These are phyloP conservation scores for Vachellia pachyceras DNA, from an alignment of 306 rosid genomes.

Conservation along the genomic window DNA sequence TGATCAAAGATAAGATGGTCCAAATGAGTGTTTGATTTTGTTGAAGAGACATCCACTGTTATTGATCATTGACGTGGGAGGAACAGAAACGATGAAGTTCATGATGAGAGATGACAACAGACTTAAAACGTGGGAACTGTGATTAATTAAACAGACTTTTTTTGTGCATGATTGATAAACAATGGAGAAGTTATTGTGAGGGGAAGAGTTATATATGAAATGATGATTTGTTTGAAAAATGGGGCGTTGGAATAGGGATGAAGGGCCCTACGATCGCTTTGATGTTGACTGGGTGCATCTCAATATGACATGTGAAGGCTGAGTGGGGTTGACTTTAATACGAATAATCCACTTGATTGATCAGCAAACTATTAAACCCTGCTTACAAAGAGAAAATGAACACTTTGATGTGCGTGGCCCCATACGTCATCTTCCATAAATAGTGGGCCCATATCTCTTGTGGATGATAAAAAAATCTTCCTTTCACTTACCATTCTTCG, in stretches of 20 bases:
- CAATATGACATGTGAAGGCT: neutral
- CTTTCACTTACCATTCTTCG: no score
- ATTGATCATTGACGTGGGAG: neutral
- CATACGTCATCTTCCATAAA: neutral
- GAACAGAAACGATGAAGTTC: neutral
- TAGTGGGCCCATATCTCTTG: neutral
- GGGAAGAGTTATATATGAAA: neutral
- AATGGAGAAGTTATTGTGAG: neutral
- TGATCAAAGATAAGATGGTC: neutral
- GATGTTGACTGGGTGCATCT: neutral
- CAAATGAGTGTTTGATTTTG: neutral
- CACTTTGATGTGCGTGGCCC: neutral
- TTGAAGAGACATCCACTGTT: neutral
- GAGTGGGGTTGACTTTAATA: neutral
- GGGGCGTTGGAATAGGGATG: neutral
- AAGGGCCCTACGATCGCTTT: neutral
- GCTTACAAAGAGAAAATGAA: neutral
- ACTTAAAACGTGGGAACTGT: neutral
- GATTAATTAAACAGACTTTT: neutral
- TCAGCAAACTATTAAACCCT: no score
- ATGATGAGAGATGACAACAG: neutral
- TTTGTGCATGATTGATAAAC: neutral
- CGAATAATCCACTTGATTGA: neutral
- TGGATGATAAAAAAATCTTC: no score
- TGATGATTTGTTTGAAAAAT: constrained; percentile 33